Conservation (phyloP, 306 rosid species). For the Vigna reflexopilosa region DNA sequence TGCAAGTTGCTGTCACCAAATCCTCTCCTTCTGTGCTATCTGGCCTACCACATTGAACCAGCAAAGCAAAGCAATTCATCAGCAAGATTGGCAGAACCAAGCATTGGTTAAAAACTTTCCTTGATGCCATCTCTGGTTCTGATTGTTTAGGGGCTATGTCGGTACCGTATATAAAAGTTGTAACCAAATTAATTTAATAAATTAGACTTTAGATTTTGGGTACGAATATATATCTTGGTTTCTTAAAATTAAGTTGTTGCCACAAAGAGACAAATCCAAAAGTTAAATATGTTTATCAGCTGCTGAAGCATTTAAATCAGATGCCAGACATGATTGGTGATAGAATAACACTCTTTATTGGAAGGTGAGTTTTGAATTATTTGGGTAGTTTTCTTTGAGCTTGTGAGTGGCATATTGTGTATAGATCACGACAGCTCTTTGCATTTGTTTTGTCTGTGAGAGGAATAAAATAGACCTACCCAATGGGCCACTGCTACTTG, state of each 20-base stretch:
- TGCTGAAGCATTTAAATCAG: neutral
- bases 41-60: slow-evolving; percentile 30
- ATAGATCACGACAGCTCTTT: slow-evolving; percentile 16
- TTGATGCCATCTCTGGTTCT: slow-evolving; percentile 33
- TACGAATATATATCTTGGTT: neutral
- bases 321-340: slow-evolving; percentile 25
- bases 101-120: slow-evolving; percentile 9
- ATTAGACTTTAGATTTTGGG: neutral
- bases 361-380: slow-evolving; percentile 9
- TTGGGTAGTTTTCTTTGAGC: neutral
- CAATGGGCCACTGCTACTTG: neutral
- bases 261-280: neutral
- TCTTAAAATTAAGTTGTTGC: neutral
- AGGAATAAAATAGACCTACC: neutral
- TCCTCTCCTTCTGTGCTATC: slow-evolving; percentile 31
- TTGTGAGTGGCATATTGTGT: slow-evolving; percentile 1
- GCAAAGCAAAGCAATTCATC: slow-evolving; percentile 11
- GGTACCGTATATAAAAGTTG: neutral
- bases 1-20: slow-evolving; percentile 44
- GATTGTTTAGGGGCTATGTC: slow-evolving; percentile 13
- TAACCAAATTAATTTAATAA: neutral
- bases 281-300: slow-evolving; percentile 4
- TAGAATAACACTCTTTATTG: slow-evolving; percentile 16
- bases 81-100: slow-evolving; percentile 29
- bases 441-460: slow-evolving; percentile 24